Conservation (phyloP, 495 filamentous ascomycete species). For the Clavariopsis aquatica region DNA sequence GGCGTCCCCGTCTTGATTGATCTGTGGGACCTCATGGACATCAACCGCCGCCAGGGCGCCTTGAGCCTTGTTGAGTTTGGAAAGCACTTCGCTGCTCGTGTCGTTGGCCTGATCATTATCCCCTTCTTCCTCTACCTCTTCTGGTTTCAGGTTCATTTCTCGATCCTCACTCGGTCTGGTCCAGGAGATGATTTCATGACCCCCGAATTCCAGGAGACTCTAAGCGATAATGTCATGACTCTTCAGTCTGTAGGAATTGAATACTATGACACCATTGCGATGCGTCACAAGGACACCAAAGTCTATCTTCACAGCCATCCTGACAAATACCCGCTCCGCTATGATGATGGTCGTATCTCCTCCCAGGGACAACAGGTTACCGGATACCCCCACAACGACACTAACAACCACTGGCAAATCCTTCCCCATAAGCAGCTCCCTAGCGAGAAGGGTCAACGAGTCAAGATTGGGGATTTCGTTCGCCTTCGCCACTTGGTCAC, state of each 20-base stretch:
- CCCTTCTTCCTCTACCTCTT: slow-evolving; percentile 98
- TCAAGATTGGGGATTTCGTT: slow-evolving; percentile 84
- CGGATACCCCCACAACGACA: slow-evolving; percentile 96
- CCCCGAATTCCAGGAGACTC: slow-evolving; percentile 94
- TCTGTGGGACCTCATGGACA: slow-evolving; percentile 89
- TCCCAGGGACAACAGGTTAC: slow-evolving; percentile 95
- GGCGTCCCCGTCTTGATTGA: slow-evolving; percentile 91
- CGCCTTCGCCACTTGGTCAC: slow-evolving; percentile 87
- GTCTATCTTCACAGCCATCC: slow-evolving; percentile 91
- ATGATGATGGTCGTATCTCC: slow-evolving; percentile 95
- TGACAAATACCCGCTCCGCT: slow-evolving; percentile 86
- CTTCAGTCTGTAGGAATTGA: slow-evolving; percentile 80
- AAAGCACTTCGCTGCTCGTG: slow-evolving; percentile 87
- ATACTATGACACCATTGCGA: slow-evolving; percentile 84
- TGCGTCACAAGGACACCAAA: slow-evolving; percentile 96
- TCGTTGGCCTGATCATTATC: slow-evolving; percentile 78
- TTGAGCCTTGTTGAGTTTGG: slow-evolving; percentile 75
- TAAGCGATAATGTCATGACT: slow-evolving; percentile 91
- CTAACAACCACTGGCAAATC: slow-evolving; percentile 98
- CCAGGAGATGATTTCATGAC: slow-evolving; percentile 99
- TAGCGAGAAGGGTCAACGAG: slow-evolving; percentile 56
- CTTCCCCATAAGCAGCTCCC: slow-evolving; percentile 62
- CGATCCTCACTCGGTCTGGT: slow-evolving; percentile 82
- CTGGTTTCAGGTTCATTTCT: slow-evolving; percentile 99
- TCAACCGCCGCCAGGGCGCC: slow-evolving; percentile 76